These are phyloP conservation scores for Cymbidium sinense DNA, from an alignment of 106 monocot species.

Conservation along the genomic window DNA sequence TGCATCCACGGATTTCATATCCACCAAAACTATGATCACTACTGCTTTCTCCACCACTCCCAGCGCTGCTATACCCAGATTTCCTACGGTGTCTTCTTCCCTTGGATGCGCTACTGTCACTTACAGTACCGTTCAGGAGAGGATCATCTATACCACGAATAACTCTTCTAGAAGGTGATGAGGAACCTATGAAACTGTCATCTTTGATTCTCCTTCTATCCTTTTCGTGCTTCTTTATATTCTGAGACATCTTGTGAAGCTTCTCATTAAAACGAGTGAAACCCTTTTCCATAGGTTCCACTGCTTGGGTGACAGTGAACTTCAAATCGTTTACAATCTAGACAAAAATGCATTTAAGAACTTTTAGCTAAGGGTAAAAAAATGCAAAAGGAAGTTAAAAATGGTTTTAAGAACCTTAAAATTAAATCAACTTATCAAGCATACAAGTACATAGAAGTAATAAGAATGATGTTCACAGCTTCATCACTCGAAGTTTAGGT, in stretches of 20 bases:
- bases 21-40: constrained; percentile 58
- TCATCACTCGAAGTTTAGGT: no score
- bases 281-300: constrained; percentile 91
- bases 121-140: constrained; percentile 49
- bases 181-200: constrained; percentile 64
- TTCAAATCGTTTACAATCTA: constrained; percentile 94
- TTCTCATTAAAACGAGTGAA: constrained; percentile 78
- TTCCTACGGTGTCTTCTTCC: constrained; percentile 39
- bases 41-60: constrained; percentile 77
- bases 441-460: not conserved
- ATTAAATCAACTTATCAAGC: not conserved
- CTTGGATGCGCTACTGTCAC: constrained; percentile 32
- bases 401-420: not conserved
- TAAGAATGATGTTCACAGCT: no score
- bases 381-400: not conserved
- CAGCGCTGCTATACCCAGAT: constrained; percentile 70
- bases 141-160: constrained; percentile 92
- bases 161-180: constrained; percentile 32
- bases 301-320: constrained; percentile 88
- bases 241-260: constrained; percentile 83
- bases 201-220: constrained; percentile 71
- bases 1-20: constrained; percentile 52
- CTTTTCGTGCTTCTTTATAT: constrained; percentile 76
- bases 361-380: not conserved
- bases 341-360: constrained; percentile 5